phyloP scores from a whole-genome alignment of 148 eudicot genomes.

The Heliamphora exappendiculata region DNA sequence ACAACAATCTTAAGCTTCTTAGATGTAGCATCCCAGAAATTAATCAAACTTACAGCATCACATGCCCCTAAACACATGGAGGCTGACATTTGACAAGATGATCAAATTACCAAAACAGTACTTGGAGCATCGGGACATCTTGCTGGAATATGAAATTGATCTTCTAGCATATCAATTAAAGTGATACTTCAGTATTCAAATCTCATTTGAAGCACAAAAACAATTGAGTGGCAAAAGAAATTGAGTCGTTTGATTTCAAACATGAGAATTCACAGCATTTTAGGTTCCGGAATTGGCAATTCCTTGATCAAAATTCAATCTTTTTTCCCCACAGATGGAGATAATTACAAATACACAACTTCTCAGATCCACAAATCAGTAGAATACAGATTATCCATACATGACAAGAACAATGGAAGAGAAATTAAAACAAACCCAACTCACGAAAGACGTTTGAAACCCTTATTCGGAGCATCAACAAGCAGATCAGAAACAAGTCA shows the following conservation, averaged over 20 bases:
- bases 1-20: neutral
- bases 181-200: no score
- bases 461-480: neutral
- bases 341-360: neutral
- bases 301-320: neutral
- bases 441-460: neutral
- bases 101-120: neutral
- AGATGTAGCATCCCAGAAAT: neutral
- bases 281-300: neutral
- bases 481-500: neutral
- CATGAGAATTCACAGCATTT: neutral
- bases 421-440: conserved; percentile 2
- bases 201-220: conserved; percentile 1
- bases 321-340: neutral
- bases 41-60: neutral
- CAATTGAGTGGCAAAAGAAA: neutral
- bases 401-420: neutral
- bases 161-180: neutral
- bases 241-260: neutral
- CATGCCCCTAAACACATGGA: neutral
- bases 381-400: neutral
- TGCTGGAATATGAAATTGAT: neutral
- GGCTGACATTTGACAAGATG: neutral
- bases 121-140: neutral
- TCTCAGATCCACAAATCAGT: conserved; percentile 1